Percentiles rank a stretch among this genome's conserved stretches.
phyloP scores from a whole-genome alignment of 805 yeast species.

The Candida patagonica region DNA sequence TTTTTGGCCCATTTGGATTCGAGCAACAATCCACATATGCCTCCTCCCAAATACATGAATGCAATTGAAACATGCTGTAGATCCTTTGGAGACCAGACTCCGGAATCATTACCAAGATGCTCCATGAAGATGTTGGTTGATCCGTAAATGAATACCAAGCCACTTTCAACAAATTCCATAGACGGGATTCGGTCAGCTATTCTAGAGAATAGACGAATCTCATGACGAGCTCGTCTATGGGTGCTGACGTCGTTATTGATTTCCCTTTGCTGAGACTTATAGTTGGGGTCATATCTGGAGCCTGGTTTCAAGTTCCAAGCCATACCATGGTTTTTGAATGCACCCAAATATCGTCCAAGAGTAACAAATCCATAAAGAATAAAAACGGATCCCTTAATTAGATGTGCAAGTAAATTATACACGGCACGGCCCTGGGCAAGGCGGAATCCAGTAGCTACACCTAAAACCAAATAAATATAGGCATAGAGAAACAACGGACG shows the following conservation, averaged over 20 bases:
- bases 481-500: conserved; percentile 57
- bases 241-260: conserved; percentile 45
- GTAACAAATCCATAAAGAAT: conserved; percentile 65
- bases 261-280: not conserved
- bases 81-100: conserved; percentile 83
- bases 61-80: conserved; percentile 88
- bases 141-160: conserved; percentile 80
- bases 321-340: conserved; percentile 66
- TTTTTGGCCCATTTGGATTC: conserved; percentile 39
- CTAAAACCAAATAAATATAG: conserved; percentile 46
- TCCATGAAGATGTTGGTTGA: conserved; percentile 83
- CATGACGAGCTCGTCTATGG: not conserved
- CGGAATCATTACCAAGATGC: conserved; percentile 70
- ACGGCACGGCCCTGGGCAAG: conserved; percentile 61
- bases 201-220: not conserved
- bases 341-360: conserved; percentile 84
- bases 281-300: conserved; percentile 4
- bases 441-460: conserved; percentile 55
- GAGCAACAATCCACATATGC: conserved; percentile 78
- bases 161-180: conserved; percentile 79
- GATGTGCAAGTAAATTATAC: conserved; percentile 84
- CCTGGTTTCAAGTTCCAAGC: conserved; percentile 64
- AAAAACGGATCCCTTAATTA: conserved; percentile 92
- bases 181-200: conserved; percentile 25
- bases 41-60: conserved; percentile 84